Evolutionary conservation across 257 asterid species (phyloP), one percentile per base, ranked within the genome.

Genomic region (Euphrasia confusa): DNA sequence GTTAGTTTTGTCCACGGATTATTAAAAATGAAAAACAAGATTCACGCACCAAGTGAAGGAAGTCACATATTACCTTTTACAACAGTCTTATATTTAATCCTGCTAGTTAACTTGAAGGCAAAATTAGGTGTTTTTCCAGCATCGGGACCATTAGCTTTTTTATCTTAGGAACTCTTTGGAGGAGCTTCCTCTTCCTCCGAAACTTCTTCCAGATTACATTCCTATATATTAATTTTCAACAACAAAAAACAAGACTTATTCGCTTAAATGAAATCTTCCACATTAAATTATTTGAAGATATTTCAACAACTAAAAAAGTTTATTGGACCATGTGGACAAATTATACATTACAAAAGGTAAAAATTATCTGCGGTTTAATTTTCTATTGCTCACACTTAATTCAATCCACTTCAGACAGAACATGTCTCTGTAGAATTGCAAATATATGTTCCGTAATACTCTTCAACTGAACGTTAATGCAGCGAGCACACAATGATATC

Each of bases 91-190:
- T 92, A 92, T 17, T 81, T 93, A 68, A 92, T 91, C 75, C 86
- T 83, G 82, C 82, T 89, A 7, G 94, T 83, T 65, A 92, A 60
- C 73, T 86, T 89, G 83, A 92, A 92, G 11, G 74, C 68, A 66
- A 92, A 95, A 81, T 82, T 86, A 60, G 93, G 94, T 68, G 72
- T 33, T 83, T 92, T 92, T 44, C 50, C 82, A 3, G 74, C 75
- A 75, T 88, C 98, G 10, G 98, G 90, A 54, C 83, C 95, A 70
- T 86, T 92, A 54, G 95, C 90, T 66, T 92, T 92, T 80, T 89
- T 92, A 72, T 84, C 95, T 85, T 89, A 88, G 60, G 95, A 90
- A 74, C 95, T 87, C 77, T 86, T 92, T 66, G 88, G 55, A 50
- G 99, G 87, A 72, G 88, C 71, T 75, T 86, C 99, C 17, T 92